phyloP scores from a whole-genome alignment of 2,329 filamentous ascomycete genomes.

The Mycocentrospora acerina region DNA sequence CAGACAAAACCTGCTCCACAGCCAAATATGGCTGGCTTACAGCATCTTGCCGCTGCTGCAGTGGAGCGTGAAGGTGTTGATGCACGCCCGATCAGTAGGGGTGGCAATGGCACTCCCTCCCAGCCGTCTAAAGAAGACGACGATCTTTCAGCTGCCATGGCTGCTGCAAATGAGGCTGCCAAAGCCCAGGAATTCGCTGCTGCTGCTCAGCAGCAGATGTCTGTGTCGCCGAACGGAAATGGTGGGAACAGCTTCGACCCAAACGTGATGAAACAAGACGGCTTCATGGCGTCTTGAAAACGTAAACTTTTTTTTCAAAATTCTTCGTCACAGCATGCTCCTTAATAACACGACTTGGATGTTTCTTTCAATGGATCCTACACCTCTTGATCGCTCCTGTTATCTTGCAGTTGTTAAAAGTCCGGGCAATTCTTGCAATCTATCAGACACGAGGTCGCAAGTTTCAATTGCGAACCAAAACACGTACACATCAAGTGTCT shows the following conservation, averaged over 20 bases:
- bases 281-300: conserved; percentile 10
- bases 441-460: too few species aligned
- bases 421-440: too few species aligned
- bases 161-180: conserved; percentile 39
- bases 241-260: conserved; percentile 15
- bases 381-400: too few species aligned
- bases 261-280: conserved; percentile 11
- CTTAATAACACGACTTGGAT: too few species aligned
- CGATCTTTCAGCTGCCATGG: conserved; percentile 40
- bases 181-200: conserved; percentile 39
- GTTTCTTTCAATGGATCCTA: too few species aligned
- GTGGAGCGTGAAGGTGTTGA: conserved; percentile 38
- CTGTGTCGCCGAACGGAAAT: conserved; percentile 16
- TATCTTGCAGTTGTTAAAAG: too few species aligned
- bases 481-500: too few species aligned
- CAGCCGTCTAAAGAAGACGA: conserved; percentile 28
- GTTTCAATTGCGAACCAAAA: too few species aligned
- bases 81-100: conserved; percentile 27
- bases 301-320: too few species aligned
- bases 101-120: conserved; percentile 20
- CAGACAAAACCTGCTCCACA: conserved; percentile 27
- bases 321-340: too few species aligned
- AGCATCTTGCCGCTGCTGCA: conserved; percentile 42
- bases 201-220: conserved; percentile 34
- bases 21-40: conserved; percentile 41